These are phyloP conservation scores for Coemansia asiatica DNA, from an alignment of 192 early-diverging fungal genomes.

Conservation along the genomic window DNA sequence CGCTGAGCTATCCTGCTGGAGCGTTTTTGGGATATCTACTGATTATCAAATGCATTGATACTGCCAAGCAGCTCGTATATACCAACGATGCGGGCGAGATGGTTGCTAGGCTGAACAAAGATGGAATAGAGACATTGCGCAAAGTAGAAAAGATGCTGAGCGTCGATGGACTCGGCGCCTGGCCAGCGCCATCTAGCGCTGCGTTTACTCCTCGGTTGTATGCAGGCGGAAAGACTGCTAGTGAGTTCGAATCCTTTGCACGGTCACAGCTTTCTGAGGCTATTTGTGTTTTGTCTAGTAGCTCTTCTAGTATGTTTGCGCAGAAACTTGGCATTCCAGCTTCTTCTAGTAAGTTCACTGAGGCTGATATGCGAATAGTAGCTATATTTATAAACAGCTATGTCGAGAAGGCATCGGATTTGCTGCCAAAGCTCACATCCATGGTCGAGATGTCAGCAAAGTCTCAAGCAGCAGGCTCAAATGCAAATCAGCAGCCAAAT, in stretches of 20 bases:
- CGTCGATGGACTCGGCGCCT: slow-evolving; percentile 12
- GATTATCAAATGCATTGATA: slow-evolving; percentile 15
- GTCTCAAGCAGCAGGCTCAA: background rate
- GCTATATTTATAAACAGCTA: slow-evolving; percentile 25
- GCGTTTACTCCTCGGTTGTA: slow-evolving; percentile 42
- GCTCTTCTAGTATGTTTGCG: slow-evolving; percentile 1
- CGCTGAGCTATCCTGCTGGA: slow-evolving; percentile 30
- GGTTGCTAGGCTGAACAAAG: slow-evolving; percentile 10
- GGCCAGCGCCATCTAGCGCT: slow-evolving; percentile 5
- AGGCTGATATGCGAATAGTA: slow-evolving; percentile 37
- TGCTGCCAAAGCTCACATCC: slow-evolving; percentile 19
- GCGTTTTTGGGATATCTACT: slow-evolving; percentile 28
- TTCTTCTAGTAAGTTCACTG: slow-evolving; percentile 5
- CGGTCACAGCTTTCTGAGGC: slow-evolving; percentile 21
- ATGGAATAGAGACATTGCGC: slow-evolving; percentile 22
- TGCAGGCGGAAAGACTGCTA: background rate
- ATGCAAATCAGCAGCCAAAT: slow-evolving; percentile 10
- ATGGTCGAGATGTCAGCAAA: background rate
- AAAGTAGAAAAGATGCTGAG: slow-evolving; percentile 18
- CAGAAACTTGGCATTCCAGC: slow-evolving; percentile 18
- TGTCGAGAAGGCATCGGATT: slow-evolving; percentile 13
- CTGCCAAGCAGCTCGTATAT: slow-evolving; percentile 17
- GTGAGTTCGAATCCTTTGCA: slow-evolving; percentile 8
- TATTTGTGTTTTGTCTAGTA: slow-evolving; percentile 12
- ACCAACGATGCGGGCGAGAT: background rate